Base-by-base conservation (phyloP, 257 asterid genomes). In the Avicennia marina region DNA sequence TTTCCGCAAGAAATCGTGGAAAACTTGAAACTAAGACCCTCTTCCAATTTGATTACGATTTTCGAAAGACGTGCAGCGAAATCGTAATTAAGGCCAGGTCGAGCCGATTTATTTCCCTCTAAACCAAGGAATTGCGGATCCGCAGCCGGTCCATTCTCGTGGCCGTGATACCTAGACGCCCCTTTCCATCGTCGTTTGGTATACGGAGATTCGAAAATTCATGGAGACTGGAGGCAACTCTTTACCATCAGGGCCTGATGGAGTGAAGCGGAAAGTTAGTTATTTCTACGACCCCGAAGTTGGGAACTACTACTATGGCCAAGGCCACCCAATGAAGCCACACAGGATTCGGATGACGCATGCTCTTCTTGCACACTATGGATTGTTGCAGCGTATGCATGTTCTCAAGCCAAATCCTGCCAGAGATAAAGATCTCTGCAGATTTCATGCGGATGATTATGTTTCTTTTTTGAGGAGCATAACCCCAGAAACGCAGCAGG, bases 251-350 rank as follows among this genome's bases (percentile, higher is more conserved):
- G 86, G 86, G 19, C 53, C 83, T n/a, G 86, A 80, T 80, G 86
- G 78, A 22, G 78, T 76, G 68, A 80, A 80, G 76, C 52, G 86
- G 48, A 80, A 80, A 76, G 83, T 80, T 11, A 80, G 86, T 51
- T 80, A 80, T 42, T 80, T 80, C 60, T 80, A 80, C 21, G 86
- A 80, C 40, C 86, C 86, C 0, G 86, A 80, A 77, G 86, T 80
- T 20, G 86, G 86, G 2, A 80, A 76, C 58, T 80, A 80, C 68
- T 80, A 80, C 31, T 80, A 80, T 5, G 86, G 86, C 46, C 86
- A 80, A 68, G 86, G 86, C 21, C 86, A 80, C 75, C 81, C 86
- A 6, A 80, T 80, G 86, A 80, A 80, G 70, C 86, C 86, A 0
- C 86, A 80, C 71, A 73, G 86, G 51, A 80, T 80, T 65, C 83